A percentile compares a stretch with the other conserved stretches of the same genome.
These are phyloP conservation scores for Pholiota conissans DNA, from an alignment of 768 basidiomycete species.

Conservation along the genomic window DNA sequence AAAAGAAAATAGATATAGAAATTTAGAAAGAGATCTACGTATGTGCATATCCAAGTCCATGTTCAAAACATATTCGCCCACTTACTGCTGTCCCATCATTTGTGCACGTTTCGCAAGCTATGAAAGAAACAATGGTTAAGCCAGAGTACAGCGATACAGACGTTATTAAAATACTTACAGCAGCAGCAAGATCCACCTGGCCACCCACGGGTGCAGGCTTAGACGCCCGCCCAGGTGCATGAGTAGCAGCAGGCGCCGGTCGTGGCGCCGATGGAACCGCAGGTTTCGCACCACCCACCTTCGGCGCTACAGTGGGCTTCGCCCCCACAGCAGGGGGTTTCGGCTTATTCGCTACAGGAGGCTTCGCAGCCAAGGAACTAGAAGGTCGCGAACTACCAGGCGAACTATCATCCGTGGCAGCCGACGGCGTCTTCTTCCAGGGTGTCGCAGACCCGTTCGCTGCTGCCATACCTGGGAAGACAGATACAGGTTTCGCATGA, in stretches of 20 bases:
- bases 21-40: background rate
- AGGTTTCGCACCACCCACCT: constrained; percentile 56
- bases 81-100: constrained; percentile 49
- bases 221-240: constrained; percentile 36
- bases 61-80: constrained; percentile 11
- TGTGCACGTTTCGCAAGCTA: constrained; percentile 82
- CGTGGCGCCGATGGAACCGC: constrained; percentile 59
- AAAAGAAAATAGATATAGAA: background rate
- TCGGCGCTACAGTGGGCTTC: constrained; percentile 39
- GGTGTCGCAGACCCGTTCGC: constrained; percentile 70
- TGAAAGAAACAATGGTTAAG: constrained; percentile 5
- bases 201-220: constrained; percentile 45
- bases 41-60: background rate
- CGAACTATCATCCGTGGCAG: constrained; percentile 28
- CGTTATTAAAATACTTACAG: constrained; percentile 47
- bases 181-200: constrained; percentile 83
- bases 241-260: constrained; percentile 29
- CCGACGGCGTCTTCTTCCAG: constrained; percentile 62
- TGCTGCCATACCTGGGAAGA: constrained; percentile 75
- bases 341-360: constrained; percentile 64
- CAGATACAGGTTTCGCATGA: constrained; percentile 76
- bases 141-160: background rate
- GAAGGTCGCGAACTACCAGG: constrained; percentile 51
- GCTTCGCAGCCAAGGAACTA: constrained; percentile 50
- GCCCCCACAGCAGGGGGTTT: constrained; percentile 52